These are phyloP conservation scores for Gomphus bonarii DNA, from an alignment of 1,284 basidiomycete species.

Conservation along the genomic window DNA sequence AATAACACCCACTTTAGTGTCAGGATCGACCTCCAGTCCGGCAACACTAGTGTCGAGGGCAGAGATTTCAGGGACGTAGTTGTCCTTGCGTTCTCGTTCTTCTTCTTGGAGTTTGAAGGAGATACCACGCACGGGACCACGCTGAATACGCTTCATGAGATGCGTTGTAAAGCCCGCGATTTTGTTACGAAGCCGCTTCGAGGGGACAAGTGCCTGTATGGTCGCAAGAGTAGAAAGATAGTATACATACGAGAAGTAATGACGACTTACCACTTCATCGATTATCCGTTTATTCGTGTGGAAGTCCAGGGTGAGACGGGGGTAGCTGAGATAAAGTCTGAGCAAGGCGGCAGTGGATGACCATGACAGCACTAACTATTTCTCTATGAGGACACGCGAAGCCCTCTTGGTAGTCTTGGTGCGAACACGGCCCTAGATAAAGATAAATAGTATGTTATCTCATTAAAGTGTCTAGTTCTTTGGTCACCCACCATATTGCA, in stretches of 20 bases:
- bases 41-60: slow-evolving; percentile 74
- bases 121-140: slow-evolving; percentile 98
- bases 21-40: slow-evolving; percentile 79
- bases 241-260: neutral
- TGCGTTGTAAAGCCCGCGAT: slow-evolving; percentile 99
- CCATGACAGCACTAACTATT: slow-evolving; percentile 68
- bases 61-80: slow-evolving; percentile 95
- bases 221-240: neutral
- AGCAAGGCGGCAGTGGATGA: slow-evolving; percentile 13
- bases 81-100: slow-evolving; percentile 98
- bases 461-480: slow-evolving; percentile 20
- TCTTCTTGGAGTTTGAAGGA: slow-evolving; percentile 99
- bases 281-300: slow-evolving; percentile 99
- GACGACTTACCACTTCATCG: slow-evolving; percentile 87
- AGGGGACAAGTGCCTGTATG: slow-evolving; percentile 84
- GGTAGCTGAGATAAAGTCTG: slow-evolving; percentile 51
- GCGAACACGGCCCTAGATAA: slow-evolving; percentile 88
- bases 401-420: slow-evolving; percentile 99
- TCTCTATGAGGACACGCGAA: slow-evolving; percentile 98
- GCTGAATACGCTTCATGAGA: slow-evolving; percentile 99
- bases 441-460: slow-evolving; percentile 1
- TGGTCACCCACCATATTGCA: slow-evolving; percentile 38
- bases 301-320: slow-evolving; percentile 92
- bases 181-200: slow-evolving; percentile 99
- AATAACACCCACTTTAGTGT: slow-evolving; percentile 70